Conservation (phyloP, 2,329 filamentous ascomycete species). For the Fusarium sp. region DNA sequence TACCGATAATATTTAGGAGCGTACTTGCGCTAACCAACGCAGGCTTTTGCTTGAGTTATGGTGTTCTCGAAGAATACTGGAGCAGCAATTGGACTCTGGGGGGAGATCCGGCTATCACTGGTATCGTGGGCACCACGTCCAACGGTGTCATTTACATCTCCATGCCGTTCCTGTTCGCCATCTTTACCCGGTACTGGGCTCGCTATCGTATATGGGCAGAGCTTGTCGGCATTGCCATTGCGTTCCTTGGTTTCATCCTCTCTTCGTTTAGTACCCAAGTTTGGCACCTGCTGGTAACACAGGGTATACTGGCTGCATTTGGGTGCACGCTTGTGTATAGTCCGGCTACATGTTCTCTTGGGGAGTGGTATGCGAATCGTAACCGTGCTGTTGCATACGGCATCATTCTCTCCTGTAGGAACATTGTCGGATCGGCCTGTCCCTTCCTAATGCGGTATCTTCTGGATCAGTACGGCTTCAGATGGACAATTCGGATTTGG, state of each 20-base stretch:
- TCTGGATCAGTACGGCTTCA: constrained; percentile 3
- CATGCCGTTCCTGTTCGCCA: constrained; percentile 4
- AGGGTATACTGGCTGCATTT: constrained; percentile 5
- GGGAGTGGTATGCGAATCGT: constrained; percentile 3
- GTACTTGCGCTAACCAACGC: not conserved
- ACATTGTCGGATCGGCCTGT: not conserved
- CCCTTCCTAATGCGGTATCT: constrained; percentile 3
- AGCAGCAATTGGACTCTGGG: not conserved
- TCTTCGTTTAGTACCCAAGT: constrained; percentile 5
- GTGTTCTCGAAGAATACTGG: constrained; percentile 10
- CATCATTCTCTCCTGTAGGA: constrained; percentile 1
- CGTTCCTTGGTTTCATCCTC: constrained; percentile 1
- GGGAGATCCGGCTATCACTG: not conserved
- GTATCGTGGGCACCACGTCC: constrained; percentile 1
- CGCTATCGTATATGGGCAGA: not conserved
- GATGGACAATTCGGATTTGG: constrained; percentile 3
- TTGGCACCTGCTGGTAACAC: constrained; percentile 4
- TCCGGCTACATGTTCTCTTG: constrained; percentile 6
- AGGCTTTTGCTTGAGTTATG: constrained; percentile 4
- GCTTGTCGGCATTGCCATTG: not conserved
- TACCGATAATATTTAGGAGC: fast-evolving
- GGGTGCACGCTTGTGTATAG: constrained; percentile 1
- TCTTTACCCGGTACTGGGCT: constrained; percentile 6
- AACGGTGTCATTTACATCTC: constrained; percentile 12
- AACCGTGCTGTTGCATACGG: constrained; percentile 5